Conservation (phyloP, 805 yeast species). For the Tetrapisispora iriomotensis region DNA sequence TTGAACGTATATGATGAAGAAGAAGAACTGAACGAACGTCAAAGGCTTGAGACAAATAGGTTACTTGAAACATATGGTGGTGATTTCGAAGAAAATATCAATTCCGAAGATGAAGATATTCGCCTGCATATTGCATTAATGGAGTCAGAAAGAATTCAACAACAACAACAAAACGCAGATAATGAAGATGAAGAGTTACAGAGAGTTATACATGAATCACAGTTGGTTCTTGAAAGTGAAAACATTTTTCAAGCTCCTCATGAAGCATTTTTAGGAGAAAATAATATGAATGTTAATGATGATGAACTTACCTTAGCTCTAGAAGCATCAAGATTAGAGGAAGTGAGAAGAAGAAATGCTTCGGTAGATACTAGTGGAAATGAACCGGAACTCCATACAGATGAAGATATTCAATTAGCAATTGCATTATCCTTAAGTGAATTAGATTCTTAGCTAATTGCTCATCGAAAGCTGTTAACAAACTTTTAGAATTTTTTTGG, state of each 20-base stretch:
- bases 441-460: constrained; percentile 11
- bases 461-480: too few species aligned
- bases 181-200: constrained; percentile 11
- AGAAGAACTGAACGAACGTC: constrained; percentile 10
- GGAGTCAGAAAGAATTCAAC: constrained; percentile 19
- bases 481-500: not conserved
- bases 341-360: not conserved
- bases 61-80: constrained; percentile 23
- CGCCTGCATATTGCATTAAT: constrained; percentile 27
- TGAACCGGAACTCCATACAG: constrained; percentile 2
- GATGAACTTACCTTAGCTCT: constrained; percentile 9
- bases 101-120: constrained; percentile 23
- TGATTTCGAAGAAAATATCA: constrained; percentile 8
- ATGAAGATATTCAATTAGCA: constrained; percentile 27
- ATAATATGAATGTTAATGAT: not conserved
- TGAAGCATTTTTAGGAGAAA: not conserved
- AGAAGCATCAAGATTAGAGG: constrained; percentile 9
- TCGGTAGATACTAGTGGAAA: not conserved
- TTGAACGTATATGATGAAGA: constrained; percentile 24
- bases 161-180: constrained; percentile 1
- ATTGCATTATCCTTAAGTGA: constrained; percentile 28
- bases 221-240: constrained; percentile 2
- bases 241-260: not conserved
- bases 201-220: constrained; percentile 17
- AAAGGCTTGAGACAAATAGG: constrained; percentile 12